A percentile compares a stretch with the other conserved stretches of the same genome.
These are phyloP conservation scores for Kentomonas sorsogonicus DNA, from an alignment of 208 protist genomes.

Conservation along the genomic window DNA sequence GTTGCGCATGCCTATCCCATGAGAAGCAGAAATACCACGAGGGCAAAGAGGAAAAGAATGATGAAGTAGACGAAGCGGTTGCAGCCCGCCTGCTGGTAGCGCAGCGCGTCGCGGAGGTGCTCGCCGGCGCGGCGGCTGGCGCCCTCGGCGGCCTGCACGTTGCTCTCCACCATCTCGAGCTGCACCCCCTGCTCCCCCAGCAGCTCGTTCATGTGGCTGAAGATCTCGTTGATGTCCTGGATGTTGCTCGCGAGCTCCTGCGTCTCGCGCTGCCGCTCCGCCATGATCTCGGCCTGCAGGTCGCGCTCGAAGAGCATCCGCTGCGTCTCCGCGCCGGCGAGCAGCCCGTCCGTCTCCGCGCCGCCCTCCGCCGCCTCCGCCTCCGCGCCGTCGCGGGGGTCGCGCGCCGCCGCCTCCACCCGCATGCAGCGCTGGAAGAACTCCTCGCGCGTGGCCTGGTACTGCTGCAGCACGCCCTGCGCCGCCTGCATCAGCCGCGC, in stretches of 20 bases:
- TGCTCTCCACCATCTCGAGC: slow-evolving; percentile 63
- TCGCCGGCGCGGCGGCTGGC: slow-evolving; percentile 62
- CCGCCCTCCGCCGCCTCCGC: not conserved
- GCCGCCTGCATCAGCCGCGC: slow-evolving; percentile 74
- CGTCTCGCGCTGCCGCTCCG: slow-evolving; percentile 70
- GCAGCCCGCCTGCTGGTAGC: slow-evolving; percentile 42
- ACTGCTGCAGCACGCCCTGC: slow-evolving; percentile 50
- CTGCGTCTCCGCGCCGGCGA: slow-evolving; percentile 21
- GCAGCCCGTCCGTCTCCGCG: slow-evolving; percentile 1
- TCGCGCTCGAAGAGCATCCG: slow-evolving; percentile 61
- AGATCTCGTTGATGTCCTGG: slow-evolving; percentile 83
- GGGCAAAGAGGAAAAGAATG: slow-evolving; percentile 43
- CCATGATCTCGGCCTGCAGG: slow-evolving; percentile 80
- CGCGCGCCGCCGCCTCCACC: slow-evolving; percentile 56
- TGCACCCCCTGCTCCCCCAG: slow-evolving; percentile 75
- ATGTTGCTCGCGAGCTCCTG: slow-evolving; percentile 82
- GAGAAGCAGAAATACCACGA: slow-evolving; percentile 25
- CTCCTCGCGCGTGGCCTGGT: slow-evolving; percentile 65
- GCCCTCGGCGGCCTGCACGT: slow-evolving; percentile 42
- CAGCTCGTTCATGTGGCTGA: slow-evolving; percentile 80
- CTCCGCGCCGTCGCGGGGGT: slow-evolving; percentile 21
- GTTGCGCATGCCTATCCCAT: slow-evolving; percentile 3
- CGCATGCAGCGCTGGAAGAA: slow-evolving; percentile 83
- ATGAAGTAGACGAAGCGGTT: slow-evolving; percentile 62
- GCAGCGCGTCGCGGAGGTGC: slow-evolving; percentile 55